These are phyloP conservation scores for Symmetrospora coprosmae DNA, from an alignment of 768 basidiomycete genomes.

Conservation along the genomic window DNA sequence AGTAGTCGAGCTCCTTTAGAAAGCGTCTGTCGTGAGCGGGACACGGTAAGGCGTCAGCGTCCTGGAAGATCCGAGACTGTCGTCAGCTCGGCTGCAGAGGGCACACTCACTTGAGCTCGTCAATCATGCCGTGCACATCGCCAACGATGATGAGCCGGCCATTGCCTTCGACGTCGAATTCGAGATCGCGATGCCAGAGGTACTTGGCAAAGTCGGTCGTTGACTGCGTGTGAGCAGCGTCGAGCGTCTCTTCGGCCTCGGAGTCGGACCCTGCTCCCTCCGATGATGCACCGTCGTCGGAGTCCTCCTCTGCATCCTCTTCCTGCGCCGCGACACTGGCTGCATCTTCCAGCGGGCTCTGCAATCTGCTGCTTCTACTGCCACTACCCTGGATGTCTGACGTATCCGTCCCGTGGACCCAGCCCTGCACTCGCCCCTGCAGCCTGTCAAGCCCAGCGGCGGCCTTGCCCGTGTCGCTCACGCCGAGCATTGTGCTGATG, in stretches of 20 bases:
- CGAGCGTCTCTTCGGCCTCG: not conserved
- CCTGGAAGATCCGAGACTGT: not conserved
- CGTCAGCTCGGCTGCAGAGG: not conserved
- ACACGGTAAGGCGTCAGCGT: not conserved
- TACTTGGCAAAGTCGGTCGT: slow-evolving; percentile 3
- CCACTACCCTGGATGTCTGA: not conserved
- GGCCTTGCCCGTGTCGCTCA: not conserved
- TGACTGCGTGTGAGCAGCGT: too few relatives aligned
- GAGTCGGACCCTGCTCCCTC: not conserved
- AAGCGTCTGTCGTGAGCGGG: slow-evolving; percentile 45
- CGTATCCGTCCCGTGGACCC: not conserved
- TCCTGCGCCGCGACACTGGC: not conserved
- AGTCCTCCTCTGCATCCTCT: not conserved
- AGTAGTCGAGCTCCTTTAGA: slow-evolving; percentile 50
- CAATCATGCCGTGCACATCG: slow-evolving; percentile 72
- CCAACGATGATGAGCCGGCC: slow-evolving; percentile 61
- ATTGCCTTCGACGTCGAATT: slow-evolving; percentile 19
- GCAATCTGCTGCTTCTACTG: not conserved
- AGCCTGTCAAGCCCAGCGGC: too few relatives aligned
- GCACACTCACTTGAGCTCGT: slow-evolving; percentile 53
- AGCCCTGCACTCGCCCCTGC: too few relatives aligned
- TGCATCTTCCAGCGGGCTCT: not conserved
- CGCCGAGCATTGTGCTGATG: not conserved
- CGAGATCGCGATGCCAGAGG: slow-evolving; percentile 22
- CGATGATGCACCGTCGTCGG: not conserved